These are phyloP conservation scores for Eucalyptus dawsonii DNA, from an alignment of 345 rosid genomes.

Conservation along the genomic window DNA sequence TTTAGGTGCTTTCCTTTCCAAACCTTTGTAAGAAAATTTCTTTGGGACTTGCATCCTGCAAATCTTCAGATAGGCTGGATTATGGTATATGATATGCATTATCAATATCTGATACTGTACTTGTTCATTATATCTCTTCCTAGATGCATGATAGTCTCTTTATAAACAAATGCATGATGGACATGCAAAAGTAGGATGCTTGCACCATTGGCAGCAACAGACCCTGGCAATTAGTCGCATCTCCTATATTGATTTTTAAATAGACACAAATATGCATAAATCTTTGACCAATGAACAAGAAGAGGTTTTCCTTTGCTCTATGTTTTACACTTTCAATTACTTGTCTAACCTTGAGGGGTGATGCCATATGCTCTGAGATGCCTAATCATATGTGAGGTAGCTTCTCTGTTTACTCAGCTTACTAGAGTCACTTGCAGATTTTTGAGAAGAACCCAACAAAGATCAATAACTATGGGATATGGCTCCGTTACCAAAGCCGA, in stretches of 20 bases:
- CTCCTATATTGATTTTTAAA: not conserved
- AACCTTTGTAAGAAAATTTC: not conserved
- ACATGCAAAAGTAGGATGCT: not conserved
- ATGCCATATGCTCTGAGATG: not conserved
- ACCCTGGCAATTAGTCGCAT: not conserved
- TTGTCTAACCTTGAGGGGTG: not conserved
- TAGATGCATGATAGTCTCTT: not conserved
- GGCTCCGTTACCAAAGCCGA: conserved; percentile 24
- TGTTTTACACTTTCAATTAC: not conserved
- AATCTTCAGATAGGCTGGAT: not conserved
- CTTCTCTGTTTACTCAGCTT: not conserved
- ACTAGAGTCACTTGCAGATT: not conserved
- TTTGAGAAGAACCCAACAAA: conserved; percentile 23
- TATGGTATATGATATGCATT: not conserved
- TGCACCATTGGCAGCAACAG: not conserved
- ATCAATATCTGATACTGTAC: not conserved
- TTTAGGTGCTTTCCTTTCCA: not conserved
- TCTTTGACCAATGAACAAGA: not conserved
- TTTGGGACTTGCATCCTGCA: not conserved
- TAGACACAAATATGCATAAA: not conserved
- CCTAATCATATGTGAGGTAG: not conserved
- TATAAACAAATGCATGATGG: not conserved
- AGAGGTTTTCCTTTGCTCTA: not conserved
- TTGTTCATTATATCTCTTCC: not conserved
- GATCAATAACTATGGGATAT: conserved; percentile 20